These are phyloP conservation scores for Melanogaster broomeanus DNA, from an alignment of 768 basidiomycete genomes.

Conservation along the genomic window DNA sequence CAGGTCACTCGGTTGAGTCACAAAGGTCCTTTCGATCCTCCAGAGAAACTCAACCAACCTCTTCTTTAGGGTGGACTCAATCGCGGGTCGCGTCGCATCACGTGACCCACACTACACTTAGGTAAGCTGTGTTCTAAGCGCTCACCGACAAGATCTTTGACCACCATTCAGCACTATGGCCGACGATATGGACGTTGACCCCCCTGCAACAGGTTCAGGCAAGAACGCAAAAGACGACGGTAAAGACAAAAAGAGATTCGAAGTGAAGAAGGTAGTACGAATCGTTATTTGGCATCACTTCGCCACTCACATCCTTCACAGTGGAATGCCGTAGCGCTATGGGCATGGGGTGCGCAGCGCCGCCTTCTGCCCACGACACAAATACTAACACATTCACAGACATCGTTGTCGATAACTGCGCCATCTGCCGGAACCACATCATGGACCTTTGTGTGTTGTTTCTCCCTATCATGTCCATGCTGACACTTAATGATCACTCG, in stretches of 20 bases:
- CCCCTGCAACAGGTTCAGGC: constrained; percentile 33
- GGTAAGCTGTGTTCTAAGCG: constrained; percentile 3
- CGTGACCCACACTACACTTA: constrained; percentile 29
- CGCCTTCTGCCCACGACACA: neutral
- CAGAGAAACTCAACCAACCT: constrained; percentile 25
- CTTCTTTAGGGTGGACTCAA: constrained; percentile 39
- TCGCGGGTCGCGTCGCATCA: constrained; percentile 42
- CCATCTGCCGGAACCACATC: constrained; percentile 99
- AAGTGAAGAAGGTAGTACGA: constrained; percentile 91
- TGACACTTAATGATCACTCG: constrained; percentile 3
- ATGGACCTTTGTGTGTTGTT: constrained; percentile 92
- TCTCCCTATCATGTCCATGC: neutral
- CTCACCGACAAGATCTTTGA: neutral
- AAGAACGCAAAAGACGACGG: constrained; percentile 53
- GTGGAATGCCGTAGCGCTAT: constrained; percentile 99
- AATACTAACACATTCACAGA: constrained; percentile 48
- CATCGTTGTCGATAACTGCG: constrained; percentile 99
- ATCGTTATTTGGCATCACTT: constrained; percentile 1
- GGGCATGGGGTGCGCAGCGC: constrained; percentile 87
- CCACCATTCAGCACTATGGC: constrained; percentile 44
- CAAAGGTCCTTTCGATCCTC: constrained; percentile 36
- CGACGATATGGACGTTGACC: constrained; percentile 75
- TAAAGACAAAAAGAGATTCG: constrained; percentile 85
- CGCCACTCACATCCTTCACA: constrained; percentile 31
- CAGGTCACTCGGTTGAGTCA: constrained; percentile 21